These are phyloP conservation scores for Cystoisospora suis DNA, from an alignment of 169 alveolate species.

Conservation along the genomic window DNA sequence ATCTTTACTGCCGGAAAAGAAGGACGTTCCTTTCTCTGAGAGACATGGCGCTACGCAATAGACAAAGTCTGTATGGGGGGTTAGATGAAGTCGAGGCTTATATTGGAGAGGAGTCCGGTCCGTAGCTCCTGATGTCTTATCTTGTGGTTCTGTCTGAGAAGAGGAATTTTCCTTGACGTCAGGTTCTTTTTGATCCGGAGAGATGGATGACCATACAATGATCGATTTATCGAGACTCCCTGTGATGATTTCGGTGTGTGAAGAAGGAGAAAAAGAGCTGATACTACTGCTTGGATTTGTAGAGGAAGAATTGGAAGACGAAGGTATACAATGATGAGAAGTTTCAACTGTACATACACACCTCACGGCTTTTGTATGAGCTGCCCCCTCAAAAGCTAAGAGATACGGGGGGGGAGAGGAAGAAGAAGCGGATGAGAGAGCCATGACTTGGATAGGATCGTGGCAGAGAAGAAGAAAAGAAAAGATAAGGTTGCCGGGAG, in stretches of 20 bases:
- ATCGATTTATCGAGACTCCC: conserved; percentile 13
- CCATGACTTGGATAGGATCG: neutral
- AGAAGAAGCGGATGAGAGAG: neutral
- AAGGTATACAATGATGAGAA: neutral
- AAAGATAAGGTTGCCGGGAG: neutral
- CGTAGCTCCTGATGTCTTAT: neutral
- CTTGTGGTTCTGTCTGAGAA: neutral
- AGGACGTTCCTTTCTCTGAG: neutral
- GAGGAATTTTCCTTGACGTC: neutral
- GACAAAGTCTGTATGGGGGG: neutral
- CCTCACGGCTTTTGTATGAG: neutral
- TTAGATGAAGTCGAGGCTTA: neutral
- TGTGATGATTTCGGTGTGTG: neutral
- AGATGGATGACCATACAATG: neutral
- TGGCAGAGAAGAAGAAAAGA: neutral
- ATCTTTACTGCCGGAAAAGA: conserved; percentile 27
- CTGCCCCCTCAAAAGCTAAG: neutral
- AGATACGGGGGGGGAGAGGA: neutral
- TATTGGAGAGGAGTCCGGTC: neutral
- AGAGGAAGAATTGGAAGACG: neutral
- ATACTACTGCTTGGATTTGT: no score
- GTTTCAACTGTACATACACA: neutral
- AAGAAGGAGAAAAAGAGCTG: neutral
- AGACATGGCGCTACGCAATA: conserved; percentile 9
- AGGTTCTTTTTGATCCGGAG: neutral